Base-by-base conservation (phyloP, 129 eudicot species). In the Saussurea involucrata region DNA sequence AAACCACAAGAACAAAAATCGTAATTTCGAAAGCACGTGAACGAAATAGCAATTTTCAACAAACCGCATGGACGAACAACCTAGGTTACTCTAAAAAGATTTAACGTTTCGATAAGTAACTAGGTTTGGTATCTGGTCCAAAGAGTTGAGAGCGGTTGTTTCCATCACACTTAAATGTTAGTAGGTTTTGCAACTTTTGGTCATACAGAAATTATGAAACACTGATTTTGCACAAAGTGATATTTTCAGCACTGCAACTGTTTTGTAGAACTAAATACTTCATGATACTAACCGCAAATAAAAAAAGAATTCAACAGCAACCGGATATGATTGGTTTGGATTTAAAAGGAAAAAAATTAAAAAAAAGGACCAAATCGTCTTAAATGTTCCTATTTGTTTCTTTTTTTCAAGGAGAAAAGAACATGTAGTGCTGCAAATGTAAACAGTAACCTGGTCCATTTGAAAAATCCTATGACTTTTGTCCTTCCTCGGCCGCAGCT, bases 401-500 rank as follows among this genome's bases (percentile, higher is more conserved):
- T 55, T 69, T 58, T 66, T 66, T 57, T 24, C 25, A 70, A 37
- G 42, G 28, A 24, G 40, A 69, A 34, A 25, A 70, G 64, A 78
- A 40, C 42, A 71, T 12, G 25, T 57, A 17, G 71, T 25, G 63
- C 77, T 55, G 66, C 22, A 58, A 57, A 58, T 33, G 68, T 58
- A 57, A 72, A 72, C 67, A n/a, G 66, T 63, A 76, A 66, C 68
- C 69, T 69, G 58, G 29, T 36, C 67, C 77, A 36, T 36, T 11
- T 53, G 11, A 34, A 36, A 63, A 67, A 27, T 66, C 71, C 80
- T 88, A 88, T 9, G 93, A 86, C 71, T 90, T 70, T 20, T 88
- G 82, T 8, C 73, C 89, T 86, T 90, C 97, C 79, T 90, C 98
- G 1, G 97, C 95, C 9, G 88, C 92, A 67, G 89, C 92, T 84